Evolutionary conservation across 1,284 basidiomycete genomes (phyloP).

Genomic region (Pholiota adiposa): DNA sequence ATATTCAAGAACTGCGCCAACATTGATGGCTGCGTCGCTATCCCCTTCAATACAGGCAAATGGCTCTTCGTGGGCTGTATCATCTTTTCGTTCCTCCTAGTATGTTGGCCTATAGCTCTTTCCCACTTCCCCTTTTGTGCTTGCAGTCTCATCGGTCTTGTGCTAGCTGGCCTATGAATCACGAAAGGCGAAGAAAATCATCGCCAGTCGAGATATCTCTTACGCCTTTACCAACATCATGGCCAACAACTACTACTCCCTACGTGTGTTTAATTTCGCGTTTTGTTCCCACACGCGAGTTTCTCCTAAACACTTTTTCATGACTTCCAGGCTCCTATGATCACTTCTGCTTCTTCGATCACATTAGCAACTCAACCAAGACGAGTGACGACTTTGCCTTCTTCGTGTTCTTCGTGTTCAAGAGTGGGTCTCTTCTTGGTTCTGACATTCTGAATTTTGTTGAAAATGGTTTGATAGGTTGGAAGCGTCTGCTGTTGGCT

Average conservation of each 20-base stretch:
- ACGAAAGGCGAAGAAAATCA: constrained; percentile 91
- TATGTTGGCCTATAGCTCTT: constrained; percentile 39
- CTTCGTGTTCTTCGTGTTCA: constrained; percentile 99
- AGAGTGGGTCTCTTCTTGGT: constrained; percentile 62
- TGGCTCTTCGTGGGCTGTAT: constrained; percentile 99
- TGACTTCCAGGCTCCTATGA: constrained; percentile 80
- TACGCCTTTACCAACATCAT: constrained; percentile 97
- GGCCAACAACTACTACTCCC: constrained; percentile 94
- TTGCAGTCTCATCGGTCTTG: constrained; percentile 2
- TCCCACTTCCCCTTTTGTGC: constrained; percentile 9
- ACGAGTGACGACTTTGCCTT: constrained; percentile 97
- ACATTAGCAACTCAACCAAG: constrained; percentile 96
- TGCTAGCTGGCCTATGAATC: constrained; percentile 85
- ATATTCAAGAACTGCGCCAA: constrained; percentile 79
- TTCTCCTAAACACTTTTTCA: constrained; percentile 18
- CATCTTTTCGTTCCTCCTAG: constrained; percentile 94
- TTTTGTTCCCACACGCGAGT: constrained; percentile 6
- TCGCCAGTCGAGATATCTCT: constrained; percentile 93
- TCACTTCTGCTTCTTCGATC: constrained; percentile 97
- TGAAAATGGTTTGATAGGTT: constrained; percentile 56
- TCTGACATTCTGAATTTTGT: constrained; percentile 10
- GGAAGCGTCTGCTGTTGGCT: constrained; percentile 93
- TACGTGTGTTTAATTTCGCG: constrained; percentile 61
- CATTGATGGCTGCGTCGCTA: constrained; percentile 76
- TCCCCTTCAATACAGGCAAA: constrained; percentile 89